These are phyloP conservation scores for Eimeria necatrix DNA, from an alignment of 169 alveolate genomes.

Conservation along the genomic window DNA sequence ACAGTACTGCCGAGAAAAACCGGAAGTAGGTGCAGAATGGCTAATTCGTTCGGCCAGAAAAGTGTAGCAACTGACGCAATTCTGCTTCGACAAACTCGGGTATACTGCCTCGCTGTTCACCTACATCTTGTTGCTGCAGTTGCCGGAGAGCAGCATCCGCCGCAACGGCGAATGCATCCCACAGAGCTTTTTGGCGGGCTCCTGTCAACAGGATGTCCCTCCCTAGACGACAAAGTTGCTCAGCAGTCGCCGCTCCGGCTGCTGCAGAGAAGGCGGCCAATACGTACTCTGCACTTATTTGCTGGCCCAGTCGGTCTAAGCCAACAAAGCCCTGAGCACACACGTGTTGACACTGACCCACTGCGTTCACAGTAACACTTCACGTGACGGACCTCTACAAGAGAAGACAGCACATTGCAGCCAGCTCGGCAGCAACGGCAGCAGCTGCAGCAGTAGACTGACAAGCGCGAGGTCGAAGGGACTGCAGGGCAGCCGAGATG, in stretches of 20 bases:
- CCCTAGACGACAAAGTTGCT: conserved; percentile 61
- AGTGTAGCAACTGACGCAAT: conserved; percentile 44
- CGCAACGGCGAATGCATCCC: conserved; percentile 66
- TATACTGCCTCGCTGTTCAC: neutral
- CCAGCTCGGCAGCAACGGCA: neutral
- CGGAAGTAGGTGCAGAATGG: neutral
- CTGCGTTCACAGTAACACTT: too few relatives aligned
- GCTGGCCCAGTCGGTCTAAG: conserved; percentile 64
- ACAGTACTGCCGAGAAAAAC: too few relatives aligned
- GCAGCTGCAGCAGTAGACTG: conserved; percentile 25
- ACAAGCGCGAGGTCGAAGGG: conserved; percentile 67
- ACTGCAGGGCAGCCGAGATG: conserved; percentile 70
- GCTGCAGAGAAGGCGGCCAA: conserved; percentile 62
- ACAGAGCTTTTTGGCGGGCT: conserved; percentile 29
- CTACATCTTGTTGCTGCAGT: neutral
- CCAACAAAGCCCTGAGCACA: conserved; percentile 55
- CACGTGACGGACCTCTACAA: too few relatives aligned
- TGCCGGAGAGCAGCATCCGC: conserved; percentile 10
- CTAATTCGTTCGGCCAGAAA: conserved; percentile 43
- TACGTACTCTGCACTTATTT: conserved; percentile 34
- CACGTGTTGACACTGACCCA: neutral
- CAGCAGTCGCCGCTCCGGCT: conserved; percentile 42
- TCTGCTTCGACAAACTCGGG: neutral
- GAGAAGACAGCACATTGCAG: neutral
- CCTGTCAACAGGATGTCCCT: conserved; percentile 47